Evolutionary conservation across 345 rosid genomes (phyloP).

Genomic region (Nasturtium officinale): DNA sequence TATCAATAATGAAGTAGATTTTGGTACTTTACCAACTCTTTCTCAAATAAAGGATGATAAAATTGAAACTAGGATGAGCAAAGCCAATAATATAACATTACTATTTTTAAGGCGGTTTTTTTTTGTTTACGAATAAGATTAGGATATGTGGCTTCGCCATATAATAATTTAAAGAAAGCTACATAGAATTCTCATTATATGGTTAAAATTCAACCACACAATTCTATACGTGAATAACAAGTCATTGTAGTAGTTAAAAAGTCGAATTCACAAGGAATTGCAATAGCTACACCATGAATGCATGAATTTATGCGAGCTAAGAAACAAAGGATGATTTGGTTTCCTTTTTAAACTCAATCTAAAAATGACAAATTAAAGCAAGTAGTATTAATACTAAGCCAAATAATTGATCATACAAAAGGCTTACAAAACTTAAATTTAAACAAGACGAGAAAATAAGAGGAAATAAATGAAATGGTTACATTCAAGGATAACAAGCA

Average conservation of each 20-base stretch:
- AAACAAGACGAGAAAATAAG: too few species aligned
- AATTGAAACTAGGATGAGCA: slow-evolving; percentile 23
- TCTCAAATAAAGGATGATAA: neutral
- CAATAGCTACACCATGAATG: neutral
- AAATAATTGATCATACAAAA: too few species aligned
- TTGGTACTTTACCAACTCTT: slow-evolving; percentile 20
- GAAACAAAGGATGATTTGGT: neutral
- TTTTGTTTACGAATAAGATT: too few species aligned
- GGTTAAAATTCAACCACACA: neutral
- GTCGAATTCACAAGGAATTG: neutral
- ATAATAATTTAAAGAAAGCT: neutral
- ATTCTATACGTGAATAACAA: neutral
- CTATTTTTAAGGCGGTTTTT: neutral
- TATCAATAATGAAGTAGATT: slow-evolving; percentile 1
- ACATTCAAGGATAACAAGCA: too few species aligned
- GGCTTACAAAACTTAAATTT: too few species aligned
- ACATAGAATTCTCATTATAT: neutral
- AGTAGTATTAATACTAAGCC: neutral
- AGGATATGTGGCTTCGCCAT: neutral
- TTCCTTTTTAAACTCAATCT: neutral
- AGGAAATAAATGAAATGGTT: too few species aligned
- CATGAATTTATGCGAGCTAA: neutral
- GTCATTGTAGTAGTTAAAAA: neutral
- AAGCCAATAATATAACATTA: slow-evolving; percentile 9
- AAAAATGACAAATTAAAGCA: neutral